Conservation (phyloP, 2,329 filamentous ascomycete species). For the Beauveria sp. region DNA sequence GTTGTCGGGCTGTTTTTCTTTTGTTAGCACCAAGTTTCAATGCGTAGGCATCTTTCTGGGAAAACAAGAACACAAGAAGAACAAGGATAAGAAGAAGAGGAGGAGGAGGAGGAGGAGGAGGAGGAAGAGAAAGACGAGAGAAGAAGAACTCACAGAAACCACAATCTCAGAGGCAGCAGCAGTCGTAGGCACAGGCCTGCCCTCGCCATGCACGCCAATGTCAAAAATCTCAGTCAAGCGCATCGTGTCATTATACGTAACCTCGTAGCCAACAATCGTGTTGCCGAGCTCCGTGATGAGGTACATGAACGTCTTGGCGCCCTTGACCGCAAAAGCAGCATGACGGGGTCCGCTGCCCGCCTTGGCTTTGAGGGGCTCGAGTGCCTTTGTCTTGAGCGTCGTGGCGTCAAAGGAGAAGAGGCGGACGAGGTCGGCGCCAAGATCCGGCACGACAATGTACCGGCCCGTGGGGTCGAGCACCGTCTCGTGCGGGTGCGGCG, state of each 20-base stretch:
- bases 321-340: conserved; percentile 45
- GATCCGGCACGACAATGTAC: conserved; percentile 58
- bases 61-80: too few species aligned
- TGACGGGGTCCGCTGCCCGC: conserved; percentile 59
- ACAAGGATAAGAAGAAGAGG: too few species aligned
- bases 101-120: too few species aligned
- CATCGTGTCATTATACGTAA: conserved; percentile 41
- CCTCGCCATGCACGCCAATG: conserved; percentile 41
- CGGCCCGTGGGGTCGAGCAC: conserved; percentile 55
- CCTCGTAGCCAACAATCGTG: conserved; percentile 47
- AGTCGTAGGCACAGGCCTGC: conserved; percentile 29
- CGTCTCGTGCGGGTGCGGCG: conserved; percentile 57
- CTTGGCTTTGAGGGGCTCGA: conserved; percentile 32
- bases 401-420: conserved; percentile 41
- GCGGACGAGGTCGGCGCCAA: conserved; percentile 56
- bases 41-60: too few species aligned
- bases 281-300: conserved; percentile 55
- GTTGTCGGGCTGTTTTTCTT: conserved; percentile 41
- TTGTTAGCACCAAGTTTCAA: background rate
- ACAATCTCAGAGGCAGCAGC: conserved; percentile 48
- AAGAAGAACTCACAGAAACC: conserved; percentile 41
- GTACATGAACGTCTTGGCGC: conserved; percentile 46
- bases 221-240: conserved; percentile 39
- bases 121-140: too few species aligned
- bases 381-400: conserved; percentile 33